Conservation (phyloP, 305 asterid genomes). For the Euphrasia arctica region DNA sequence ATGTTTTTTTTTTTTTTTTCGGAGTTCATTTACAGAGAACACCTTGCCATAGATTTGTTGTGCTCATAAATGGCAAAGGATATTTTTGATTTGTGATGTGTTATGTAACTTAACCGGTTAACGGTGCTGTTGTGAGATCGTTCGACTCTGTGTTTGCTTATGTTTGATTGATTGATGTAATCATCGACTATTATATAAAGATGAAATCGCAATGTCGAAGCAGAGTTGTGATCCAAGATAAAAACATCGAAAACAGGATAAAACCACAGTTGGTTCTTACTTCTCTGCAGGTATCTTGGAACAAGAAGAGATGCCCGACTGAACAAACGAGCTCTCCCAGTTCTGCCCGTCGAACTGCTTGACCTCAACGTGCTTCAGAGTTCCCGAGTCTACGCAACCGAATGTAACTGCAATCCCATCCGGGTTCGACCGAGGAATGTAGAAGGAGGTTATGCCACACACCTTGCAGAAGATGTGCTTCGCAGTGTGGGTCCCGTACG, state of each 20-base stretch:
- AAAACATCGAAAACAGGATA: too few species aligned
- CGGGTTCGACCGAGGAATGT: slow-evolving; percentile 76
- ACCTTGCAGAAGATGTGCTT: slow-evolving; percentile 81
- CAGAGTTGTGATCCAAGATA: too few species aligned
- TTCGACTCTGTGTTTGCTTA: slow-evolving; percentile 10
- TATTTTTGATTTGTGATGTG: slow-evolving; percentile 26
- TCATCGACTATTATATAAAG: too few species aligned
- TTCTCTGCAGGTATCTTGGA: slow-evolving; percentile 32
- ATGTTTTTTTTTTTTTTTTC: slow-evolving; percentile 2
- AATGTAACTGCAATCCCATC: slow-evolving; percentile 63
- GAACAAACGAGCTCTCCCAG: slow-evolving; percentile 65
- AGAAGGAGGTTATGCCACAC: slow-evolving; percentile 87
- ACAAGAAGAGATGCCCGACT: slow-evolving; percentile 43
- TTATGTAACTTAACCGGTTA: slow-evolving; percentile 26
- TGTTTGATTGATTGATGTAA: not conserved
- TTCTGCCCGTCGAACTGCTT: slow-evolving; percentile 58
- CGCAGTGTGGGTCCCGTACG: slow-evolving; percentile 78
- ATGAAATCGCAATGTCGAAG: too few species aligned
- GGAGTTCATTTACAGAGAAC: slow-evolving; percentile 28
- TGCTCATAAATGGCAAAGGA: slow-evolving; percentile 66
- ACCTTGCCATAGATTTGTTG: slow-evolving; percentile 36
- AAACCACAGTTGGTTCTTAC: too few species aligned
- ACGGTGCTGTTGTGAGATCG: slow-evolving; percentile 21
- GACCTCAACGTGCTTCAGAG: slow-evolving; percentile 64
- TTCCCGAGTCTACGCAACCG: slow-evolving; percentile 67